Conservation (phyloP, 1,284 basidiomycete species). For the Heterobasidion parviporum region DNA sequence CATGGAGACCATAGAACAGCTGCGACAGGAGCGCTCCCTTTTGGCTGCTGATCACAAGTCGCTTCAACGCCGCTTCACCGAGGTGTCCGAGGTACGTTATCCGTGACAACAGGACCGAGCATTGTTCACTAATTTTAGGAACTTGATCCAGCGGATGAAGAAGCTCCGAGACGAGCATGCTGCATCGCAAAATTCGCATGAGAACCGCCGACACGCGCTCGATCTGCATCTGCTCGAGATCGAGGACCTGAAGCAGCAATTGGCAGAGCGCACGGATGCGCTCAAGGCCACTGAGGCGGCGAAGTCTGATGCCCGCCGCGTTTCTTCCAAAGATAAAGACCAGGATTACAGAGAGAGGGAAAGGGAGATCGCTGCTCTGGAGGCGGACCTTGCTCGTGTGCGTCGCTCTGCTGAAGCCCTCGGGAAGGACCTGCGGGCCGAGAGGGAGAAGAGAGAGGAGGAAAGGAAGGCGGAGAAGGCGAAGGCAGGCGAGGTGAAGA, state of each 20-base stretch:
- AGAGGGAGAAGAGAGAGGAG: conserved; percentile 38
- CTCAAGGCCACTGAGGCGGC: conserved; percentile 54
- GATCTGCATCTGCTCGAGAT: conserved; percentile 65
- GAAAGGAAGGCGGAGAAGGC: conserved; percentile 33
- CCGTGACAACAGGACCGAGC: background rate
- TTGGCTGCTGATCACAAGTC: conserved; percentile 61
- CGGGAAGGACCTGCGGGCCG: conserved; percentile 61
- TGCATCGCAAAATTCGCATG: conserved; percentile 57
- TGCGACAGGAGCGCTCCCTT: conserved; percentile 65
- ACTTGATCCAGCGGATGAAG: conserved; percentile 38
- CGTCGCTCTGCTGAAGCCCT: conserved; percentile 66
- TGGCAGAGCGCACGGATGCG: conserved; percentile 55
- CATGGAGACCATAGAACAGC: conserved; percentile 53
- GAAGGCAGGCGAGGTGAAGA: conserved; percentile 10
- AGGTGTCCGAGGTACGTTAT: conserved; percentile 52
- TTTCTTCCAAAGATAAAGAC: conserved; percentile 48
- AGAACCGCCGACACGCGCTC: conserved; percentile 61
- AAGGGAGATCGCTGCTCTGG: conserved; percentile 48
- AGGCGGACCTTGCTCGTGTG: conserved; percentile 64
- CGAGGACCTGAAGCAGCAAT: conserved; percentile 57
- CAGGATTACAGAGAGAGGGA: conserved; percentile 28
- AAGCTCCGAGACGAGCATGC: conserved; percentile 53
- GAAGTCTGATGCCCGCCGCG: conserved; percentile 48
- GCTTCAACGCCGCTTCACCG: conserved; percentile 55
- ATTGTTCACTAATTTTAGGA: conserved; percentile 2